Conservation (phyloP, 2,329 filamentous ascomycete species). For the Fusarium floridanum region DNA sequence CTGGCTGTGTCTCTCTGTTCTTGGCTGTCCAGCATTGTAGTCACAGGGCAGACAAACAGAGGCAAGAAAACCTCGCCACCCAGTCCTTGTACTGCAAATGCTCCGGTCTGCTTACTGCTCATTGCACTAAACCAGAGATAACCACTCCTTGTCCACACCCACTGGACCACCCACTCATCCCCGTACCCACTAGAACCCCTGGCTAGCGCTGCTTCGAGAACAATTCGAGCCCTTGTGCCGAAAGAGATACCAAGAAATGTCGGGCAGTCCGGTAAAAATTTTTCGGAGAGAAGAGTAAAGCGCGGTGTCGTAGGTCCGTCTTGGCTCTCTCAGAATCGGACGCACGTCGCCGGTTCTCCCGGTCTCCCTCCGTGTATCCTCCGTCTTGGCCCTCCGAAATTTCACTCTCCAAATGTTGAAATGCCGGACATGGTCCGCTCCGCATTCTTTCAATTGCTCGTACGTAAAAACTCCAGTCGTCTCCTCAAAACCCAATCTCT, state of each 20-base stretch:
- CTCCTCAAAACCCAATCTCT: conserved; percentile 42
- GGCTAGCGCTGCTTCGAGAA: conserved; percentile 37
- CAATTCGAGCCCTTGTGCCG: conserved; percentile 24
- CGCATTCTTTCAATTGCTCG: conserved; percentile 31
- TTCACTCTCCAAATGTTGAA: not conserved
- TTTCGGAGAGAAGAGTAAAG: conserved; percentile 11
- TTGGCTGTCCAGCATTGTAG: not conserved
- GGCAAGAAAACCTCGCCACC: not conserved
- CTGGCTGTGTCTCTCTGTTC: not conserved
- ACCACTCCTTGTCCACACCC: not conserved
- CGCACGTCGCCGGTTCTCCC: not conserved
- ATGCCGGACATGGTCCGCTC: conserved; percentile 11
- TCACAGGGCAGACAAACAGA: not conserved
- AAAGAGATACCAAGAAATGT: not conserved
- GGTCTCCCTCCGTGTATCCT: not conserved
- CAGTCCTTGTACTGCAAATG: conserved; percentile 11
- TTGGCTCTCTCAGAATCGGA: conserved; percentile 1
- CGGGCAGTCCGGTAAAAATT: conserved; percentile 23
- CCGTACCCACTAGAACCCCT: conserved; percentile 15
- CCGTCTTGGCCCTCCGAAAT: conserved; percentile 1
- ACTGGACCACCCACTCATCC: not conserved
- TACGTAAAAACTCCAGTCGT: conserved; percentile 32
- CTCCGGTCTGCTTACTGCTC: not conserved
- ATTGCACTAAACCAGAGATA: not conserved
- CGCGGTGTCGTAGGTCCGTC: conserved; percentile 13